Percentiles rank a stretch among this genome's conserved stretches.
phyloP scores from a whole-genome alignment of 495 filamentous ascomycete genomes.

The Podospora pseudocomata region DNA sequence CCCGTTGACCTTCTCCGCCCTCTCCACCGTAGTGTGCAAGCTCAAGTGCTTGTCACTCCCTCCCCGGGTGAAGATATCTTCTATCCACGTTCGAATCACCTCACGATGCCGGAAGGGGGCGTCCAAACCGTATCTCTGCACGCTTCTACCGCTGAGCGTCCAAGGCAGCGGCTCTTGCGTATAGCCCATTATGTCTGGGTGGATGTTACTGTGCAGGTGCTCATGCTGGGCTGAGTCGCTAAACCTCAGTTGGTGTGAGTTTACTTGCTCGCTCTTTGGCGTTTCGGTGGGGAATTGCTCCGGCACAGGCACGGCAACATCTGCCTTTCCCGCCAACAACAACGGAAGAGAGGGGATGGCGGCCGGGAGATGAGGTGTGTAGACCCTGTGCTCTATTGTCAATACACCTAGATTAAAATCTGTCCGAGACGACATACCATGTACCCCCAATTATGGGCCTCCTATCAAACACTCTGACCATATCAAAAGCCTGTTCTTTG shows the following conservation, averaged over 20 bases:
- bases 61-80: constrained; percentile 35
- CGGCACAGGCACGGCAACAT: constrained; percentile 31
- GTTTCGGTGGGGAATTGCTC: constrained; percentile 43
- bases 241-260: constrained; percentile 46
- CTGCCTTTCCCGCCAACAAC: constrained; percentile 31
- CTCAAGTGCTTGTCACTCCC: constrained; percentile 36
- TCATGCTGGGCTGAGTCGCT: constrained; percentile 48
- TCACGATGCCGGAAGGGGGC: constrained; percentile 40
- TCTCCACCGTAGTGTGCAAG: constrained; percentile 43
- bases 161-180: constrained; percentile 38
- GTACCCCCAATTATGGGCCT: constrained; percentile 32
- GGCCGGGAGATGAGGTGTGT: constrained; percentile 37
- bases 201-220: constrained; percentile 45
- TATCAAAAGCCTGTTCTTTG: constrained; percentile 56
- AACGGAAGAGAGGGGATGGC: constrained; percentile 41
- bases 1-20: constrained; percentile 33
- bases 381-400: constrained; percentile 22
- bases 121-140: constrained; percentile 30
- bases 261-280: constrained; percentile 35
- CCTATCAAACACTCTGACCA: constrained; percentile 57
- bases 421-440: constrained; percentile 18
- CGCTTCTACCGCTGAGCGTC: constrained; percentile 15
- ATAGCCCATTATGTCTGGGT: constrained; percentile 38
- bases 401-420: not conserved
- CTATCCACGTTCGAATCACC: constrained; percentile 39